These are phyloP conservation scores for Pittosporum tobira DNA, from an alignment of 129 eudicot genomes.

Conservation along the genomic window DNA sequence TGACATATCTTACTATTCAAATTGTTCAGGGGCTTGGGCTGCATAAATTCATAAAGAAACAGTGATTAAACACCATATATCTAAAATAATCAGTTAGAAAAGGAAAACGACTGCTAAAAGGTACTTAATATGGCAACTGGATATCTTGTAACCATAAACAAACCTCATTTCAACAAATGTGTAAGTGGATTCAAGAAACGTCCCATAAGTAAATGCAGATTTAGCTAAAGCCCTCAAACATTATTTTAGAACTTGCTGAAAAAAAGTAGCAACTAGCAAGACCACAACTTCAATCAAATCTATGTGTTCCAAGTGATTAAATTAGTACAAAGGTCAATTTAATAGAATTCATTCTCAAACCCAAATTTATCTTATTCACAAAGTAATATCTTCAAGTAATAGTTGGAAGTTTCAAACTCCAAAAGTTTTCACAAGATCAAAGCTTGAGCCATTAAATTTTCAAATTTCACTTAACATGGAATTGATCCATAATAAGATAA, in stretches of 20 bases:
- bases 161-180: background rate
- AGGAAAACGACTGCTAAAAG: background rate
- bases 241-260: background rate
- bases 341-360: constrained; percentile 8
- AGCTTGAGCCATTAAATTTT: constrained; percentile 1
- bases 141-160: too few relatives aligned
- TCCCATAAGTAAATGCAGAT: background rate
- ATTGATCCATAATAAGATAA: background rate
- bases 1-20: constrained; percentile 60
- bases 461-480: background rate
- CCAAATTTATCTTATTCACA: constrained; percentile 2
- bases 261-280: background rate
- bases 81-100: background rate
- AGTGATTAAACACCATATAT: background rate
- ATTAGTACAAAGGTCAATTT: background rate
- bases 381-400: background rate
- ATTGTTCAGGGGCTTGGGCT: constrained; percentile 57
- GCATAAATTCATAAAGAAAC: constrained; percentile 15
- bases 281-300: background rate
- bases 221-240: background rate
- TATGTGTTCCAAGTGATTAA: background rate
- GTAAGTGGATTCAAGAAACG: too few relatives aligned
- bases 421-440: constrained; percentile 13
- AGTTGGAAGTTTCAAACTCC: background rate
- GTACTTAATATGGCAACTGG: background rate